Percentiles rank a stretch among this genome's conserved stretches.
Conservation (phyloP, 352 stramenopile genomes). For the Plasmopara viticola region DNA sequence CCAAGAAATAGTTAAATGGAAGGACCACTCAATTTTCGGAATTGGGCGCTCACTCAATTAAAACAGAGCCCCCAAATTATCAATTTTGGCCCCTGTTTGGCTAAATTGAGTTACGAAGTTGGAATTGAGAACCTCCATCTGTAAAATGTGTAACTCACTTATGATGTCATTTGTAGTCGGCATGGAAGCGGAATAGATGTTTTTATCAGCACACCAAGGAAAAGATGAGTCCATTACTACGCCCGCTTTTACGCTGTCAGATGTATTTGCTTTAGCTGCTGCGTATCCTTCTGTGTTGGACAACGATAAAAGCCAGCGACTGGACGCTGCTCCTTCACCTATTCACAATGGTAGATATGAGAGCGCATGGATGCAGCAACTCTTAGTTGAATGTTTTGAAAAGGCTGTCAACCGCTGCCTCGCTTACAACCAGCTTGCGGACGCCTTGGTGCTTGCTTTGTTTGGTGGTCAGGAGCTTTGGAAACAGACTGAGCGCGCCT, state of each 20-base stretch:
- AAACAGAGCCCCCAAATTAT: too few species aligned
- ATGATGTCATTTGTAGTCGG: not conserved
- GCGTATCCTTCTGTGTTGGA: slow-evolving; percentile 52
- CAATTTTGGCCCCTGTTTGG: too few species aligned
- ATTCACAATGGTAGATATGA: slow-evolving; percentile 88
- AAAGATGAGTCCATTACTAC: slow-evolving; percentile 16
- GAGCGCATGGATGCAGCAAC: slow-evolving; percentile 89
- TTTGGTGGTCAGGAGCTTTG: slow-evolving; percentile 93
- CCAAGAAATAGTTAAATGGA: too few species aligned
- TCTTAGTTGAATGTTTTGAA: slow-evolving; percentile 98
- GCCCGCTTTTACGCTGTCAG: slow-evolving; percentile 33
- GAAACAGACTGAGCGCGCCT: slow-evolving; percentile 92
- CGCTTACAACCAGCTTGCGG: slow-evolving; percentile 92
- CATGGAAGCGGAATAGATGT: slow-evolving; percentile 70
- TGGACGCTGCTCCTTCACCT: slow-evolving; percentile 54
- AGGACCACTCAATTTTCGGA: too few species aligned
- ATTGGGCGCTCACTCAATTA: too few species aligned
- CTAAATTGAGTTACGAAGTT: too few species aligned
- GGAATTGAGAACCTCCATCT: too few species aligned
- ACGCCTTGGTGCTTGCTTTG: slow-evolving; percentile 92
- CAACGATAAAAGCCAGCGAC: slow-evolving; percentile 61
- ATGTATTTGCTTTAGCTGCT: slow-evolving; percentile 43
- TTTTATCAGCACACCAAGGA: slow-evolving; percentile 55
- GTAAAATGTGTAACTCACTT: slow-evolving; percentile 8
- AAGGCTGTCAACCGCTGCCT: slow-evolving; percentile 96